Base-by-base conservation (phyloP, 2,329 filamentous ascomycete genomes). In the Geosmithia putterillii region DNA sequence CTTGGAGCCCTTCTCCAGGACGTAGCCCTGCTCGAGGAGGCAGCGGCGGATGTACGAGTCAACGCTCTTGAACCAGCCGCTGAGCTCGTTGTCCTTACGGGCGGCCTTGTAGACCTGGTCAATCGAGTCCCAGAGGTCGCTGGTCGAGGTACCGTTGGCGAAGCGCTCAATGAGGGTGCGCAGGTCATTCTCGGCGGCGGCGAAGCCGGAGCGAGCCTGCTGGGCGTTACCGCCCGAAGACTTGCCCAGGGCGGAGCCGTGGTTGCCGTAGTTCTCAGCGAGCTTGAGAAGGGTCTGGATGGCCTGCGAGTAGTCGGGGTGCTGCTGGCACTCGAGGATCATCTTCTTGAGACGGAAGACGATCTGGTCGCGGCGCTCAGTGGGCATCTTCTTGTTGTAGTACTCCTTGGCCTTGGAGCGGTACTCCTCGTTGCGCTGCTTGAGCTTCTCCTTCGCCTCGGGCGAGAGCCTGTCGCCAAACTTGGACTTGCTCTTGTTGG, bases 291-390 rank as follows among this genome's bases (percentile, higher is more conserved):
- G 70, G 3, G 90, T 94, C 54, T 88, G 79, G 49, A 98, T 82
- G n/a, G 92, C 92, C 61, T 84, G 76, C 52, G 89, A 81, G 63
- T 96, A 98, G 55, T 98, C 90, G 46, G 86, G 78, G 57, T 96
- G 92, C 45, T 90, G 86, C 66, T 98, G 92, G 54, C 94, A 88
- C 65, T 98, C 92, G 39, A 95, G 80, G 35, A 98, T 69, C 84
- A 96, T 94, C 78, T 96, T 96, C 79, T 79, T 98, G 51, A 98
- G 66, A 34, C 92, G 85, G 76, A 81, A 95, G 54, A 95, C 81
- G 44, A 81, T 82, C 70, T 95, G 88, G 7, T 96, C 88, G 47
- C 89, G 87, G 47, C 92, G 87, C 62, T 96, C 89, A 63, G 90
- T 69, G 1, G 92, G 89, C 64, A 98, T 74, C 73, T 96, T 98